These are phyloP conservation scores for Russula earlei DNA, from an alignment of 768 basidiomycete species.

Conservation along the genomic window DNA sequence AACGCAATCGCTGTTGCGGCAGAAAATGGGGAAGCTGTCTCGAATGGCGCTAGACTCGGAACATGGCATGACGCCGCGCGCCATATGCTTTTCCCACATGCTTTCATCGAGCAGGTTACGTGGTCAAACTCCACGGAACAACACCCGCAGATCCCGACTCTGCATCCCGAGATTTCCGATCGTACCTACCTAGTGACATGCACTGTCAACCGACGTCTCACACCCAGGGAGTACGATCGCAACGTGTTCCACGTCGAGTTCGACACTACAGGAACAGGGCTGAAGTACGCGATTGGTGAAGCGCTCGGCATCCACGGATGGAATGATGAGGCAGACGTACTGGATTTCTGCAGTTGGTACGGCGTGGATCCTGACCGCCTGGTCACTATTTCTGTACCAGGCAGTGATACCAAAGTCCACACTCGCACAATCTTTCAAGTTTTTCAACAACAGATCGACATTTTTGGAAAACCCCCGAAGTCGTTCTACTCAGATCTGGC, in stretches of 20 bases:
- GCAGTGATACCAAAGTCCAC: constrained; percentile 59
- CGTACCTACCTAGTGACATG: constrained; percentile 91
- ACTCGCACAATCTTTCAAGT: constrained; percentile 93
- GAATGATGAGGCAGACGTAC: constrained; percentile 86
- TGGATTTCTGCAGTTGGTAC: constrained; percentile 88
- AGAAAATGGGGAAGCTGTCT: constrained; percentile 44
- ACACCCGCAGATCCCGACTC: constrained; percentile 50
- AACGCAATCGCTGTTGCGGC: constrained; percentile 69
- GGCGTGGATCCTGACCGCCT: constrained; percentile 73
- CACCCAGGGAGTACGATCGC: constrained; percentile 91
- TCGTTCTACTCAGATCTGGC: constrained; percentile 89
- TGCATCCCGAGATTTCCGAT: constrained; percentile 82
- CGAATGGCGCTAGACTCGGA: constrained; percentile 49
- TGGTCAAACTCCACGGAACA: constrained; percentile 30
- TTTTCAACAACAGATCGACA: constrained; percentile 91
- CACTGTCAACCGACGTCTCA: constrained; percentile 88
- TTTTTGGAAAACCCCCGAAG: constrained; percentile 94
- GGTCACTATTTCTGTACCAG: constrained; percentile 69
- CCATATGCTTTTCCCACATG: constrained; percentile 79
- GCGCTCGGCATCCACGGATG: constrained; percentile 96
- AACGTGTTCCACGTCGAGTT: constrained; percentile 99
- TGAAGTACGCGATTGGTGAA: constrained; percentile 94
- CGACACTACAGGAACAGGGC: constrained; percentile 80
- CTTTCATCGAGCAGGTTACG: constrained; percentile 49
- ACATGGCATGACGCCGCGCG: constrained; percentile 85